Base-by-base conservation (phyloP, 2,329 filamentous ascomycete genomes). In the Fulvia fulva region DNA sequence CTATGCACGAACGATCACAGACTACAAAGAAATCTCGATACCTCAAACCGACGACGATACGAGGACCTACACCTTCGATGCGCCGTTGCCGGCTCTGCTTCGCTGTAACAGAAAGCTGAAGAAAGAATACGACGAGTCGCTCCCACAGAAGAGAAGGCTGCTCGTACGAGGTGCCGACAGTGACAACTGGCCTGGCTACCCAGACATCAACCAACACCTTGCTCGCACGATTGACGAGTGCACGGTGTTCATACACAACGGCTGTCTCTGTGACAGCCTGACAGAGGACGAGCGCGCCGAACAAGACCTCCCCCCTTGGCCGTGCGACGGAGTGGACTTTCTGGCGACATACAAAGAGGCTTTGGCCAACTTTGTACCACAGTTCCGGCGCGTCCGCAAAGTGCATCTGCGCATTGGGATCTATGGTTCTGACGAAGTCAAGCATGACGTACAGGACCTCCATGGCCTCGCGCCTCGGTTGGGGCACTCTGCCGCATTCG, bases 291-390 rank as follows among this genome's bases (percentile, higher is more conserved):
- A 45, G 22, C 51, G 41, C 11, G 28, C 26, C 9, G 51, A 54
- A 14, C 7, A 25, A 19, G 9, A 12, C 7, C 26, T 23, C 14
- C n/a, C 25, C 3, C 12, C 30, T 16, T 22, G 12, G 21, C 34
- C 28, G 22, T 54, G 51, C 51, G 51, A 54, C 32, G 51, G 32
- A 7, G 41, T 12, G 9, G 51, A 54, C n/a, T 54, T 54, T n/a
- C 22, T 46, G 6, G 22, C 45, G 16, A 54, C 23, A 14, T 54
- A 54, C 25, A 19, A 22, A 11, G 37, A 16, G 25, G 51, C 51
- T 12, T 41, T 54, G 14, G 9, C 14, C n/a, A 6, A 21, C n/a
- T 54, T 54, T n/a, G 2, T 45, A 19, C 9, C 16, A 28, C 51
- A 46, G 25, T 46, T 46, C 11, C n/a, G 5, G 30, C 22, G 14